Base-by-base conservation (phyloP, 805 yeast species). In the Suhomyces vadensis region DNA sequence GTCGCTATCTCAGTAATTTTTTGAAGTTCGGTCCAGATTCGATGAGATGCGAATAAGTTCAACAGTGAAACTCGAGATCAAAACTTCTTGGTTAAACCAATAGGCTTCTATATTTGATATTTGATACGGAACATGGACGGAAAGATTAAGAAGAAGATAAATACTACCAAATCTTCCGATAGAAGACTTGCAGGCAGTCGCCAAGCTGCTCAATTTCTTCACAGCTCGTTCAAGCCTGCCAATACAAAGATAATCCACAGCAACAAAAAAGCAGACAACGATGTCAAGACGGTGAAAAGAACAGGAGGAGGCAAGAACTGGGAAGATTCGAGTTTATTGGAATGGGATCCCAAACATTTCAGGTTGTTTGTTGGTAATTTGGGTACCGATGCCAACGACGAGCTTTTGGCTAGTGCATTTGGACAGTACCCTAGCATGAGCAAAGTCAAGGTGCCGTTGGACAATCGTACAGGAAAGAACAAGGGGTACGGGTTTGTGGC, bases 401-500 rank as follows among this genome's bases (percentile, higher is more conserved):
- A 72, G 14, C 52, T 78, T 37, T 65, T 86, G n/a, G 53, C 63
- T n/a, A 59, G 67, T 17, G 81, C 87, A 1, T 85, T 86, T 55
- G 55, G 63, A 1, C 63, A 70, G 39, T 87, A 74, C 56, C 61
- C 74, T 10, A 73, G 84, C 2, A 58, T 85, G 46, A 63, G 77
- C 6, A 81, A 82, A 50, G 85, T 78, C 5, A 73, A 76, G 41
- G 85, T 85, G 1, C 87, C 88, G 1, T 46, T 60, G 31, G 86
- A 82, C 50, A 60, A 61, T 17, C 63, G 61, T 23, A 66, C 76
- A 0, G 69, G 66, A 6, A 74, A 71, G 49, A 73, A 74, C 46
- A 82, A 78, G 56, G 94, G 95, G 3, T 87, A 68, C 58, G 95
- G 90, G 6, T 87, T 86, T 60, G 84, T 86, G 10, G 80, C 87